Evolutionary conservation across 495 filamentous ascomycete genomes (phyloP).

Genomic region (Corynascus novoguineensis): DNA sequence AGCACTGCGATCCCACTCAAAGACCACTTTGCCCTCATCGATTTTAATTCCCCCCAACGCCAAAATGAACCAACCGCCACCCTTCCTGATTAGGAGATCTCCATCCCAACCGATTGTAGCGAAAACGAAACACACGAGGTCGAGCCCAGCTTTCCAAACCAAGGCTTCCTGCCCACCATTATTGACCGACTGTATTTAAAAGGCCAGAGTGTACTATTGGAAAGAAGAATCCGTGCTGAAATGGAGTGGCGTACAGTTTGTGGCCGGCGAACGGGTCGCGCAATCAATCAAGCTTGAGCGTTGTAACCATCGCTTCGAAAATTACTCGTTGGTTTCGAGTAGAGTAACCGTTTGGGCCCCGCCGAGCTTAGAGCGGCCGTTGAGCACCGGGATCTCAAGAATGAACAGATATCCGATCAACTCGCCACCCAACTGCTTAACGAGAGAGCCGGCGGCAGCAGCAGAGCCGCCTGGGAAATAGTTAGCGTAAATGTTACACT

Average conservation of each 20-base stretch:
- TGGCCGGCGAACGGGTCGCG: background rate
- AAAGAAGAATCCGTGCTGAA: background rate
- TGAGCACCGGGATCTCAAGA: constrained; percentile 90
- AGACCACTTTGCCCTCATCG: background rate
- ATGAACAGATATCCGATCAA: constrained; percentile 90
- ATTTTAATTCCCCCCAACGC: constrained; percentile 11
- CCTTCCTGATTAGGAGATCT: background rate
- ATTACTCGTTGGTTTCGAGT: constrained; percentile 48
- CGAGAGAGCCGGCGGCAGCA: constrained; percentile 76
- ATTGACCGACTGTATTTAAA: constrained; percentile 6
- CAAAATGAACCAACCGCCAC: background rate
- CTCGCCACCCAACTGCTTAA: constrained; percentile 76
- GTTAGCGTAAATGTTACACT: constrained; percentile 3
- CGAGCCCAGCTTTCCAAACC: background rate
- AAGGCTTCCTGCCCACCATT: background rate
- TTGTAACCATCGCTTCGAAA: constrained; percentile 4
- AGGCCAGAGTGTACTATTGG: background rate
- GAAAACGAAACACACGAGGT: background rate
- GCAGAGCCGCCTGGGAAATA: constrained; percentile 72
- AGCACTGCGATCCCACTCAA: background rate
- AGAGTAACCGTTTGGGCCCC: constrained; percentile 78
- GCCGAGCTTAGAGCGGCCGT: constrained; percentile 82
- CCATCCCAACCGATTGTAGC: background rate
- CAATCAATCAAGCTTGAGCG: background rate
- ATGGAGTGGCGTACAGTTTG: background rate